These are phyloP conservation scores for Heteromeles arbutifolia DNA, from an alignment of 306 rosid genomes.

Conservation along the genomic window DNA sequence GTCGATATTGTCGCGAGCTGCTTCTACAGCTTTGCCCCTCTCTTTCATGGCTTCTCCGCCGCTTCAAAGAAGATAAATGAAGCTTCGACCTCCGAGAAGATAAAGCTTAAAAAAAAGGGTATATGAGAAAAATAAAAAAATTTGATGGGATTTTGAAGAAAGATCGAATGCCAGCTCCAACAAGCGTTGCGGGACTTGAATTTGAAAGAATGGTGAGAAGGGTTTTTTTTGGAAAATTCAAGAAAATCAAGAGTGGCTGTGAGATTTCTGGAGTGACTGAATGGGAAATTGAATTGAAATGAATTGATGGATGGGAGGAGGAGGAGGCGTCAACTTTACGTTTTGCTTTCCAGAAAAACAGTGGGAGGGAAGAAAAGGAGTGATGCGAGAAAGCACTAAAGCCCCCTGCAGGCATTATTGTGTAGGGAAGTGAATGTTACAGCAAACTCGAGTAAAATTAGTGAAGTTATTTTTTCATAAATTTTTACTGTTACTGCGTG, in stretches of 20 bases:
- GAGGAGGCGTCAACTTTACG: slow-evolving; percentile 80
- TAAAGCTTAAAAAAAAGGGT: slow-evolving; percentile 9
- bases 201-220: neutral
- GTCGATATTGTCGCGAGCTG: slow-evolving; percentile 30
- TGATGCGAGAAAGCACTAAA: slow-evolving; percentile 36
- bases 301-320: slow-evolving; percentile 26
- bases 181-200: neutral
- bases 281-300: neutral
- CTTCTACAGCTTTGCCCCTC: slow-evolving; percentile 66
- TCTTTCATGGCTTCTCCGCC: slow-evolving; percentile 48
- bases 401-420: slow-evolving; percentile 60
- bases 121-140: neutral
- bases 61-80: neutral
- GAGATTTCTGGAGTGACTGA: slow-evolving; percentile 16
- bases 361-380: slow-evolving; percentile 21
- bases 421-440: slow-evolving; percentile 56
- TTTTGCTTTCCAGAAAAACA: slow-evolving; percentile 51
- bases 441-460: slow-evolving; percentile 37
- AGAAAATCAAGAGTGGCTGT: slow-evolving; percentile 5
- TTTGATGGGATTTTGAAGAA: neutral
- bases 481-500: slow-evolving; percentile 22
- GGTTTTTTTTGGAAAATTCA: slow-evolving; percentile 19
- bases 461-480: slow-evolving; percentile 12
- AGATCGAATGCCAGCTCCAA: neutral
- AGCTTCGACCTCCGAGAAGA: neutral